phyloP scores from a whole-genome alignment of 257 asterid species.

The Solanum dulcamara region DNA sequence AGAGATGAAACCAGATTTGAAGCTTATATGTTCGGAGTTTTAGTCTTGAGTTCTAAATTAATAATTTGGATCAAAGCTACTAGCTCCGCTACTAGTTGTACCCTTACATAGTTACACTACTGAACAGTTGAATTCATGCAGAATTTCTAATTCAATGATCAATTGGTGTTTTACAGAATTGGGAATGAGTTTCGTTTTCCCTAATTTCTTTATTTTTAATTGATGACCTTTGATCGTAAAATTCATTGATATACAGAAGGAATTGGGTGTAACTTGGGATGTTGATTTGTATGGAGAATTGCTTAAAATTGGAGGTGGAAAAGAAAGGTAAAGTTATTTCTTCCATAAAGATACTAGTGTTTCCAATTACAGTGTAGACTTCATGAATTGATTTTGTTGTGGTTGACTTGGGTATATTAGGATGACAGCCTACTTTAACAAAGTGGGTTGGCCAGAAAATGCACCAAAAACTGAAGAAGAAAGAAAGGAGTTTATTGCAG shows the following conservation, averaged over 20 bases:
- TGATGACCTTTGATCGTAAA: background rate
- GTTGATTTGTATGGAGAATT: constrained; percentile 89
- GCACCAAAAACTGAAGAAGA: constrained; percentile 77
- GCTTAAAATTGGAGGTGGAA: constrained; percentile 96
- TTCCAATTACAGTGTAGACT: background rate
- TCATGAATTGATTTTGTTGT: background rate
- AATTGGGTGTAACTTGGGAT: constrained; percentile 90
- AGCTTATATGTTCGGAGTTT: background rate
- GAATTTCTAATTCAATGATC: background rate
- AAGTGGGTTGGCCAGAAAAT: constrained; percentile 94
- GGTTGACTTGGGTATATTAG: constrained; percentile 18
- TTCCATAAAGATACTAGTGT: background rate
- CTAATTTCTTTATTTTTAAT: background rate
- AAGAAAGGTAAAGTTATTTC: constrained; percentile 54
- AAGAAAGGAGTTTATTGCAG: constrained; percentile 70
- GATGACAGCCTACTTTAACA: constrained; percentile 94
- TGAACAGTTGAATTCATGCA: background rate
- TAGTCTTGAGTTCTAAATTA: background rate
- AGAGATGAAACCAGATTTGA: background rate
- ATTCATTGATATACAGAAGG: constrained; percentile 37
- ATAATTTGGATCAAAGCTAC: background rate
- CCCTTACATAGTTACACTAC: background rate
- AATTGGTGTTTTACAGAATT: background rate
- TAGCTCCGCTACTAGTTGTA: background rate
- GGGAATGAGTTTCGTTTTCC: background rate